These are phyloP conservation scores for Ophiostoma perfectum DNA, from an alignment of 2,329 filamentous ascomycete genomes.

Conservation along the genomic window DNA sequence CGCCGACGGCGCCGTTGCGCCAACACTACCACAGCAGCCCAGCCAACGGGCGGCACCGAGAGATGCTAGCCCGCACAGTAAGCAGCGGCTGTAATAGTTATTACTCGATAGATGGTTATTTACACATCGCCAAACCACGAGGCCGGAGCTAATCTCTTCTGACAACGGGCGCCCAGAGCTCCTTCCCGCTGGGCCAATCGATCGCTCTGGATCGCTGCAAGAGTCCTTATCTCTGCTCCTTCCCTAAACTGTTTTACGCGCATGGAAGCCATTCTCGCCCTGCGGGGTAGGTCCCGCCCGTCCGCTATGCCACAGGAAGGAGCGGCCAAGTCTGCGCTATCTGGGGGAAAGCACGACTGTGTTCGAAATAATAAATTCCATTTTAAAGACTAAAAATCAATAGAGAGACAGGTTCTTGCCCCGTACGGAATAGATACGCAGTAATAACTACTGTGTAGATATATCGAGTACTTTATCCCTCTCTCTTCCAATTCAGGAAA, in stretches of 20 bases:
- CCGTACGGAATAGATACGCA: not conserved
- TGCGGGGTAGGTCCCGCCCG: constrained; percentile 16
- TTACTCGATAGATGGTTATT: not conserved
- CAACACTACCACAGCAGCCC: not conserved
- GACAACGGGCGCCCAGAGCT: constrained; percentile 2
- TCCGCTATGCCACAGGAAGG: constrained; percentile 9
- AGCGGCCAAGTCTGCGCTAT: not conserved
- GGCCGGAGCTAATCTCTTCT: constrained; percentile 9
- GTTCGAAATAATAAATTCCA: not conserved
- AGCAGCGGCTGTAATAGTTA: not conserved
- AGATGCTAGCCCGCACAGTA: not conserved
- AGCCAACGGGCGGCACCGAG: constrained; percentile 3
- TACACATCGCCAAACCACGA: not conserved
- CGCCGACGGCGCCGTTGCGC: not conserved
- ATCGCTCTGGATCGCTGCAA: constrained; percentile 5
- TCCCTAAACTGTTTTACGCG: not conserved
- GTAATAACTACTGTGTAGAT: not conserved
- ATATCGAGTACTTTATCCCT: not conserved
- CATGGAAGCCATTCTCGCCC: not conserved
- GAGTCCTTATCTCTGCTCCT: constrained; percentile 1
- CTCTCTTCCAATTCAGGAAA: not conserved
- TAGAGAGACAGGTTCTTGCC: not conserved
- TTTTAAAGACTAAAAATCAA: not conserved
- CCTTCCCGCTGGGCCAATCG: not conserved
- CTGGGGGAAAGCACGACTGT: not conserved